Evolutionary conservation across 768 basidiomycete genomes (phyloP), one percentile per base, ranked within the genome.

Genomic region (Naganishia vaughanmartiniae): DNA sequence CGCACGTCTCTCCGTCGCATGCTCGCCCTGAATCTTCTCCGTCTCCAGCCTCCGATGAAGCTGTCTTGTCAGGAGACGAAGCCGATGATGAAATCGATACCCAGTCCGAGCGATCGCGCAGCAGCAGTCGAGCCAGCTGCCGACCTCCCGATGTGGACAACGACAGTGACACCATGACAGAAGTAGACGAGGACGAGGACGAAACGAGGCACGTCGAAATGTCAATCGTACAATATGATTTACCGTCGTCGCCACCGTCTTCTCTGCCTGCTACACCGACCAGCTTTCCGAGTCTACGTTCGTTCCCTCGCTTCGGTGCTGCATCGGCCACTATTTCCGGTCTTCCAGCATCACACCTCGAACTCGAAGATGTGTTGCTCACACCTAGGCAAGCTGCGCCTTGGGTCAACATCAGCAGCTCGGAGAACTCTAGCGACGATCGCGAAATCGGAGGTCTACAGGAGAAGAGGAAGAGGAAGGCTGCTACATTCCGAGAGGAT

Each of bases 81-180:
- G 60, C 60, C 1, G 60, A 63, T n/a, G 60, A 63, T 21, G 60
- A 63, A 45, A 30, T 63, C 36, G 60, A 63, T 24, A 34, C 57
- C 19, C 57, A 58, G 19, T 58, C 31, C 1, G 33, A 39, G 4
- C 30, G 57, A 34, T 58, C 57, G 4, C 34, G 36, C 21, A 10
- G 11, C 34, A 24, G 34, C 57, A 15, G 33, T 31, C n/a, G 36
- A 5, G 57, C 34, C n/a, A n/a, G 12, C 14, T 28, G 14, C 28
- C 24, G 28, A 7, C 10, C 34, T 24, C 21, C 12, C 6, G 30
- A 34, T 17, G 33, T 36, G 14, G n/a, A 28, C 33, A 31, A 58
- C 17, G 57, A 34, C 34, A 36, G 36, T 21, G 57, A 63, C 9
- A 42, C 14, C 60, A 26, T 21, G 15, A 30, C n/a, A 19, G 33